These are phyloP conservation scores for Boletus vinaceobasis DNA, from an alignment of 768 basidiomycete species.

Conservation along the genomic window DNA sequence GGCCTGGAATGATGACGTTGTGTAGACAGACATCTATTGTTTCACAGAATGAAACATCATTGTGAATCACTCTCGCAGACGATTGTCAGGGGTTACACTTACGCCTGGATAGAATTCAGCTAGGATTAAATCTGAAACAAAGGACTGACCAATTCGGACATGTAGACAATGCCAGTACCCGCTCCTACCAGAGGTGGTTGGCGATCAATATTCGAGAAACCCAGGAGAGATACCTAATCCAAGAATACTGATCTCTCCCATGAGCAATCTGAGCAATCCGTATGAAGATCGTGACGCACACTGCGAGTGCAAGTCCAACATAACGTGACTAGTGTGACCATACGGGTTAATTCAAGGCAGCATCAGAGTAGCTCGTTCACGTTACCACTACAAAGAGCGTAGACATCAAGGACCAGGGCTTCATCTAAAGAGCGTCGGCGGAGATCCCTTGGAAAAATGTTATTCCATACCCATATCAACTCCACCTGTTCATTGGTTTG, in stretches of 20 bases:
- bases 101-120: slow-evolving; percentile 5
- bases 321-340: slow-evolving; percentile 4
- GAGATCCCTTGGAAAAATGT: neutral
- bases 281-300: slow-evolving; percentile 1
- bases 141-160: slow-evolving; percentile 1
- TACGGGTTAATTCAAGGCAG: neutral
- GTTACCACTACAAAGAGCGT: slow-evolving; percentile 12
- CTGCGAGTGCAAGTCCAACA: slow-evolving; percentile 1
- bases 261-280: neutral
- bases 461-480: slow-evolving; percentile 11
- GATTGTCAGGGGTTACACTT: neutral
- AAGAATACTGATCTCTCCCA: neutral
- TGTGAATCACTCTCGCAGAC: neutral
- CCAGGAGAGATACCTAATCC: slow-evolving; percentile 1
- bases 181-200: neutral
- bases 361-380: neutral
- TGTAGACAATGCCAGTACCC: neutral
- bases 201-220: neutral
- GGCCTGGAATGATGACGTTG: neutral
- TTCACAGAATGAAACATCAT: neutral
- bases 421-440: slow-evolving; percentile 1
- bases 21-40: slow-evolving; percentile 3
- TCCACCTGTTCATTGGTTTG: neutral
- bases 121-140: neutral
- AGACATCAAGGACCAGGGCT: slow-evolving; percentile 7